Evolutionary conservation across 2,329 filamentous ascomycete species (phyloP).

Genomic region (Geosmithia putterillii): DNA sequence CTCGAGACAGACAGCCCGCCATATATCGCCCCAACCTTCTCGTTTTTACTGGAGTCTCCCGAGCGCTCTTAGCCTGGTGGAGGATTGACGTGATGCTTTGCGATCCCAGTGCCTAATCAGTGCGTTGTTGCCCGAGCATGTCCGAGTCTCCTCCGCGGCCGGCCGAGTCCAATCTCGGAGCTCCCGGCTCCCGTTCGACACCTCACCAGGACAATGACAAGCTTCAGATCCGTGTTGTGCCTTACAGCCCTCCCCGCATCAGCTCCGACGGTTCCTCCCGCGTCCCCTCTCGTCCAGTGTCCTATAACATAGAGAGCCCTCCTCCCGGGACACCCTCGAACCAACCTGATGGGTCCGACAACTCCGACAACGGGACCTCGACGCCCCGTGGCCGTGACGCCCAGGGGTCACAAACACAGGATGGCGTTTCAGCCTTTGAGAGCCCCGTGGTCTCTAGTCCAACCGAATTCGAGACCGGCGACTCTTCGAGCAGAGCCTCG

Average conservation of each 20-base stretch:
- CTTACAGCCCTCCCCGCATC: slow-evolving; percentile 23
- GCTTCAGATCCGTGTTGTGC: slow-evolving; percentile 23
- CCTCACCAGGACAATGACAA: slow-evolving; percentile 1
- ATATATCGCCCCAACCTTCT: neutral
- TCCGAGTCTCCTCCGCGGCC: neutral
- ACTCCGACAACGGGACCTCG: neutral
- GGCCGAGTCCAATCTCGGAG: neutral
- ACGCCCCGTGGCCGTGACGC: neutral
- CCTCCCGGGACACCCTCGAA: neutral
- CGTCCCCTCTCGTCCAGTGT: slow-evolving; percentile 9
- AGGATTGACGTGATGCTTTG: slow-evolving; percentile 1
- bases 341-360: slow-evolving; percentile 1
- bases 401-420: slow-evolving; percentile 1
- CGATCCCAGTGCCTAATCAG: neutral
- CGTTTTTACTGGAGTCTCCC: neutral
- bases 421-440: slow-evolving; percentile 4
- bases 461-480: slow-evolving; percentile 2
- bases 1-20: neutral
- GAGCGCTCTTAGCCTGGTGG: neutral
- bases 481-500: slow-evolving; percentile 2
- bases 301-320: slow-evolving; percentile 8
- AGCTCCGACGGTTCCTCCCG: slow-evolving; percentile 14
- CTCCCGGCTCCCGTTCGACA: neutral
- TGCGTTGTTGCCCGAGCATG: slow-evolving; percentile 1
- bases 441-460: neutral